Base-by-base conservation (phyloP, 2,329 filamentous ascomycete species). In the Fonsecaea pedrosoi region DNA sequence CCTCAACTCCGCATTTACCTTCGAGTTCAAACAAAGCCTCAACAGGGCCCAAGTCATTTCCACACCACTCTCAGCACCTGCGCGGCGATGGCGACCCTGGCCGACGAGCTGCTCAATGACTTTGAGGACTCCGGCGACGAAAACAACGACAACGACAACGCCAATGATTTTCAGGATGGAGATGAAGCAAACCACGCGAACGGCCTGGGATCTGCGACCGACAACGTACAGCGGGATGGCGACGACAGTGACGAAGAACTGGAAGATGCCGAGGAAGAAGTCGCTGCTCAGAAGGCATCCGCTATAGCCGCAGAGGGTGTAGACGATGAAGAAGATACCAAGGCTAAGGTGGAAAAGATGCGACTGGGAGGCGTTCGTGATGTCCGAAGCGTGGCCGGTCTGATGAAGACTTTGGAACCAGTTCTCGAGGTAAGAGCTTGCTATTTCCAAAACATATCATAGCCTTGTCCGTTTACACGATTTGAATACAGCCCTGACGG, bases 41-140 rank as follows among this genome's bases (percentile, higher is more conserved):
- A 21, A 55, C 30, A 63, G 66, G 50, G 30, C 40, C 15, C 42
- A 50, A 25, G 18, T 50, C 18, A 45, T 45, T 45, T 2, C 9
- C 18, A 25, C 8, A 25, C 18, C 45, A 21, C 21, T 55, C 12
- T 35, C 15, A 21, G 4, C 53, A 34, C n/a, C 18, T 21, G 9
- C 25, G 15, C 34, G 18, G 53, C 32, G 15, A 96, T 97, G 93
- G 92, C 94, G 77, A 96, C 92, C 54, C 86, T 96, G 70, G 94
- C 92, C 69, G 94, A 98, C 75, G 94, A 98, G 78, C 86, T 99
- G 10, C 85, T 98, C 73, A 92, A 95, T 75, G 92, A 96, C 77
- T 95, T 96, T 71, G 92, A 93, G 74, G 92, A 96, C 75, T 92
- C 89, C 5, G 92, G 89, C 60, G 92, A 92, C 60, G 92, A 95